Evolutionary conservation across 2,329 filamentous ascomycete species (phyloP), one percentile per base, ranked within the genome.

Genomic region (Aspergillus ruber): DNA sequence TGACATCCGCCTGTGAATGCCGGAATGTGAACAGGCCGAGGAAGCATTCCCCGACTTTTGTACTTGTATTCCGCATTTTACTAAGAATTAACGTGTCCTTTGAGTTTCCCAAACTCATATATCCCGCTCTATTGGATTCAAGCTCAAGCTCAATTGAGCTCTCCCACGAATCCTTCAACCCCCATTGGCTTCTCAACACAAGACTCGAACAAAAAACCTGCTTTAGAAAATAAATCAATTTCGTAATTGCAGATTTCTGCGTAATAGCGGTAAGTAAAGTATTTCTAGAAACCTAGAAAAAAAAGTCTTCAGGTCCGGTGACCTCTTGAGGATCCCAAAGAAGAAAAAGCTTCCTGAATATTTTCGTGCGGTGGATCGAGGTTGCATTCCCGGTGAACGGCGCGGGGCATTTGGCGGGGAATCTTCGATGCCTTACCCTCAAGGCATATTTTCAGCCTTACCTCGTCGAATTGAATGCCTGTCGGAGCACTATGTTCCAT

Each of bases 351-450:
- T 38, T 49, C 51, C 51, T 50, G 44, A 52, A 46, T 41, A 52
- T 48, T 48, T 47, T 54, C 51, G 49, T 54, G 17, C 42, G 38
- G 50, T 50, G 50, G 50, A 49, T 45, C 45, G 32, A 45, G 41
- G 48, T 50, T 52, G 44, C 49, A 51, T 50, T 39, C 42, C 40
- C 39, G 42, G 38, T 20, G 38, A 40, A 40, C 15, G 38, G 38
- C 20, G 33, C 33, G 33, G 33, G 38, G 38, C 38, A 20, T 13
- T 18, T 21, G 18, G 38, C 38, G 38, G 38, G 38, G 38, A 40
- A 40, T 2, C 3, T 8, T 33, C 4, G 6, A 21, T 39, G 36
- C 17, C 36, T 21, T 9, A 5, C 0, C 4, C 4, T 6, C 1
- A 21, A 7, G 25, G 25, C 25, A 35, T 8, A 3, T 7, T 35